Conservation (phyloP, 768 basidiomycete species). For the Phlebiopsis flavidoalba region DNA sequence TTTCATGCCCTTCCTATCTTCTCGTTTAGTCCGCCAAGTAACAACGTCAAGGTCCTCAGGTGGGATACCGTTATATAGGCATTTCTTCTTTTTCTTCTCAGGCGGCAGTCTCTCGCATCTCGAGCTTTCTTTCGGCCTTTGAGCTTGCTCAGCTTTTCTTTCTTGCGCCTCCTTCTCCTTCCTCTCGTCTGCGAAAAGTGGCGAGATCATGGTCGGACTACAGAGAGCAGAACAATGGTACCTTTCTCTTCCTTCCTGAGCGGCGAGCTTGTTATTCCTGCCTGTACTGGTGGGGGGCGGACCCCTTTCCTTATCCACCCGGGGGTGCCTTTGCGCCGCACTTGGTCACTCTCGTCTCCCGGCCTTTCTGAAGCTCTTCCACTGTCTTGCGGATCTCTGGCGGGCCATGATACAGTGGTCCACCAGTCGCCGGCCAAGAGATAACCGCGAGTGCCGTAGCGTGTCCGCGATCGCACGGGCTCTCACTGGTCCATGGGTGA, state of each 20-base stretch:
- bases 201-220: conserved; percentile 13
- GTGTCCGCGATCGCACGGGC: conserved; percentile 69
- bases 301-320: conserved; percentile 86
- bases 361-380: conserved; percentile 75
- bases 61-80: conserved; percentile 86
- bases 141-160: conserved; percentile 62
- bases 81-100: conserved; percentile 90
- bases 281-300: conserved; percentile 76
- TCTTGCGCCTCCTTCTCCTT: conserved; percentile 67
- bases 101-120: conserved; percentile 65
- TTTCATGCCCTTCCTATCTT: conserved; percentile 75
- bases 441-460: no score
- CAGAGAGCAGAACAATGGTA: conserved; percentile 23
- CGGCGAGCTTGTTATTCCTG: conserved; percentile 74
- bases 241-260: conserved; percentile 74
- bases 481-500: conserved; percentile 98
- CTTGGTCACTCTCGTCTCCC: conserved; percentile 91
- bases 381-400: conserved; percentile 76
- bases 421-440: no score
- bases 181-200: conserved; percentile 49
- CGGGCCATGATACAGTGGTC: conserved; percentile 82
- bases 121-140: conserved; percentile 62
- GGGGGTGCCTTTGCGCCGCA: conserved; percentile 86
- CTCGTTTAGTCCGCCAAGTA: conserved; percentile 74
- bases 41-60: conserved; percentile 88